Percentiles rank a stretch among this genome's conserved stretches.
Conservation (phyloP, 306 rosid species). For the Hippophae rhamnoides region DNA sequence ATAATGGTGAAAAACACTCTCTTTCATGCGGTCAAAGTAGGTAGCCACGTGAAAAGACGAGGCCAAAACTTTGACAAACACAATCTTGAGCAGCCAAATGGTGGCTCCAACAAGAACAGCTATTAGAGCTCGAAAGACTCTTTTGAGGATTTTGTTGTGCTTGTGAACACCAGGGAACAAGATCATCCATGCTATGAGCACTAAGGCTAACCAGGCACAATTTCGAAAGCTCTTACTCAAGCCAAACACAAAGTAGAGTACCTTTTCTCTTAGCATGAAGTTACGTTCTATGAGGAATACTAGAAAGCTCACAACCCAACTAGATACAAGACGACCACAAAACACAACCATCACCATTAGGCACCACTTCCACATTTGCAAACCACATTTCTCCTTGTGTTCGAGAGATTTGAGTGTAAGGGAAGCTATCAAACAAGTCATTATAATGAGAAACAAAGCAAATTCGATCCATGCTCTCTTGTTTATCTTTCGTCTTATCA, state of each 20-base stretch:
- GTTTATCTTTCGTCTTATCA: conserved; percentile 26
- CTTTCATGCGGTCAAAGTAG: conserved; percentile 44
- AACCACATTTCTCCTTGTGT: conserved; percentile 14
- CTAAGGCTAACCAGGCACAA: conserved; percentile 41
- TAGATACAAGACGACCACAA: conserved; percentile 39
- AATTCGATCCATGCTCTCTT: conserved; percentile 33
- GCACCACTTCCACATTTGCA: conserved; percentile 43
- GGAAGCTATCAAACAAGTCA: conserved; percentile 33
- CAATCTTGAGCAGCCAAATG: conserved; percentile 37
- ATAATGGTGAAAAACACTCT: conserved; percentile 37
- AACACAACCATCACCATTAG: conserved; percentile 42
- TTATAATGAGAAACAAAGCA: conserved; percentile 29
- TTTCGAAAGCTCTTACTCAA: conserved; percentile 41
- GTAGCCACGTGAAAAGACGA: conserved; percentile 45
- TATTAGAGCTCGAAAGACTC: conserved; percentile 28
- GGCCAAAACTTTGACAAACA: conserved; percentile 36
- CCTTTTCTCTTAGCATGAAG: conserved; percentile 41
- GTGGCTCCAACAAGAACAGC: conserved; percentile 38
- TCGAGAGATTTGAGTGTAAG: conserved; percentile 19
- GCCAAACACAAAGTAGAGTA: conserved; percentile 38
- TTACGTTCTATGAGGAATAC: conserved; percentile 39
- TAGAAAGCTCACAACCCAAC: conserved; percentile 31
- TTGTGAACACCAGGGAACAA: conserved; percentile 37
- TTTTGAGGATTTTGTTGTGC: conserved; percentile 22
- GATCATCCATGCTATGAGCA: conserved; percentile 33